Evolutionary conservation across 306 rosid species (phyloP).

Genomic region (Pterocarpus macrocarpus): DNA sequence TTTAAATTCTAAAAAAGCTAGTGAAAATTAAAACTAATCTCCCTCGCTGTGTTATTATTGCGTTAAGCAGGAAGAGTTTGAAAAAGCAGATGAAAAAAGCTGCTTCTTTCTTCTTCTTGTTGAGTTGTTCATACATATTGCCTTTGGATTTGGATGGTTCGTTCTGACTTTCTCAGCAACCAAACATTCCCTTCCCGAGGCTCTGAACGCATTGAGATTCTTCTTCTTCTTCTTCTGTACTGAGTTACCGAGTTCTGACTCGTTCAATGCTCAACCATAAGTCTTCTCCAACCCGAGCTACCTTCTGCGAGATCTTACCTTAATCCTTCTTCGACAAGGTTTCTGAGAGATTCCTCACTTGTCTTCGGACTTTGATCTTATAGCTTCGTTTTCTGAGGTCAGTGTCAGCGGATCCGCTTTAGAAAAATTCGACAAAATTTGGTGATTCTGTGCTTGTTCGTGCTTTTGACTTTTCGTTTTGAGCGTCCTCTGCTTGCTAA

Average conservation of each 20-base stretch:
- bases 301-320: conserved; percentile 54
- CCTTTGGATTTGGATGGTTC: background rate
- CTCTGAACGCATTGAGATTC: conserved; percentile 12
- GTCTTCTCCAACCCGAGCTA: conserved; percentile 9
- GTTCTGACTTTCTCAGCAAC: conserved; percentile 37
- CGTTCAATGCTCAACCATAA: conserved; percentile 39
- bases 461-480: conserved; percentile 27
- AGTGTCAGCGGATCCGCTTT: conserved; percentile 70
- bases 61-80: conserved; percentile 33
- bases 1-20: background rate
- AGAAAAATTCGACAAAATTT: background rate
- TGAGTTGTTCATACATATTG: conserved; percentile 5
- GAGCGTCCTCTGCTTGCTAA: background rate
- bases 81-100: conserved; percentile 58
- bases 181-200: conserved; percentile 54
- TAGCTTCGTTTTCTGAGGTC: conserved; percentile 54
- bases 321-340: conserved; percentile 6
- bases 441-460: background rate
- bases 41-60: background rate
- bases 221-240: conserved; percentile 27
- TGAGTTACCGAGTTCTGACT: conserved; percentile 35
- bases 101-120: conserved; percentile 47
- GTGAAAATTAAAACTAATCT: background rate
- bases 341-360: background rate
- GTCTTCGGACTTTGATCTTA: conserved; percentile 41